Conservation (phyloP, 2,329 filamentous ascomycete species). For the Pyrenochaeta sp. region DNA sequence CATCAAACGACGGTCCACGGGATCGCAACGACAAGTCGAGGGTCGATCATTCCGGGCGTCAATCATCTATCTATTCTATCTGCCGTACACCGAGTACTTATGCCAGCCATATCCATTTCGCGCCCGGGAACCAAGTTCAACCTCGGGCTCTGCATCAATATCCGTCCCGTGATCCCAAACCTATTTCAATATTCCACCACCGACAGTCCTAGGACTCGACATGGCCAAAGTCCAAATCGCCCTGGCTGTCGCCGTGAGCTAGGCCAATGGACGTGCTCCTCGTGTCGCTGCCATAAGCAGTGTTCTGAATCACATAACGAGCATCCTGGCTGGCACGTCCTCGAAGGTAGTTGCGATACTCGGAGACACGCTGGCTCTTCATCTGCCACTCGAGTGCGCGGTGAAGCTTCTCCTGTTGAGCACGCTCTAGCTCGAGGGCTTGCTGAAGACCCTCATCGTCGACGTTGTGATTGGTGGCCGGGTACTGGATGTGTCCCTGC, state of each 20-base stretch:
- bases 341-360: slow-evolving; percentile 31
- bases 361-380: slow-evolving; percentile 27
- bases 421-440: slow-evolving; percentile 1
- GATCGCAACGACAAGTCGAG: slow-evolving; percentile 9
- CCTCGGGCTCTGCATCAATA: background rate
- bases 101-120: background rate
- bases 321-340: slow-evolving; percentile 21
- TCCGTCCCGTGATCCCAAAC: background rate
- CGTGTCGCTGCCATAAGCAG: background rate
- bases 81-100: background rate
- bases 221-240: background rate
- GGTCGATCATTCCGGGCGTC: slow-evolving; percentile 1
- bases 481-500: background rate
- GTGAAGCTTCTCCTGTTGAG: slow-evolving; percentile 3
- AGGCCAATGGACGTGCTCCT: background rate
- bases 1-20: background rate
- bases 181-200: background rate
- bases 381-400: slow-evolving; percentile 26
- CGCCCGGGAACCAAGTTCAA: background rate
- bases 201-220: background rate
- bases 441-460: slow-evolving; percentile 1
- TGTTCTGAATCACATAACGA: slow-evolving; percentile 9
- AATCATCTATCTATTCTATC: slow-evolving; percentile 2
- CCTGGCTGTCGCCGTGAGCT: background rate
- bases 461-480: background rate